Conservation (phyloP, 345 rosid species). For the Microcos paniculata region DNA sequence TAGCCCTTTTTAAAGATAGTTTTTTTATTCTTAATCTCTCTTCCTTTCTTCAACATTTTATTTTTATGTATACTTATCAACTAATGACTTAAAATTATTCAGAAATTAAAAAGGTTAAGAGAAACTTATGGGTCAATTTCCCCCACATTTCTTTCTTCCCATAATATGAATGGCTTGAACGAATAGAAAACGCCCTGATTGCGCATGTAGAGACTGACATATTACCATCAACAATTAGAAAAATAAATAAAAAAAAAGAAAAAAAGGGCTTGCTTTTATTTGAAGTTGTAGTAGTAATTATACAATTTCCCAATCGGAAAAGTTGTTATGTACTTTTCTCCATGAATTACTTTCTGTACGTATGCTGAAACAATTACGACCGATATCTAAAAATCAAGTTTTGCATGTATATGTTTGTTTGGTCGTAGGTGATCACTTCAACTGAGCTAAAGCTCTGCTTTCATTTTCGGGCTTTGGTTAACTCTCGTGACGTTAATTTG, state of each 20-base stretch:
- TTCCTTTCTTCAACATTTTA: too few relatives aligned
- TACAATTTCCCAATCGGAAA: background rate
- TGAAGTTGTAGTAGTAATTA: background rate
- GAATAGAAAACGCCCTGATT: background rate
- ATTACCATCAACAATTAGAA: background rate
- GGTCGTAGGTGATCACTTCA: background rate
- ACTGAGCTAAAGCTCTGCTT: background rate
- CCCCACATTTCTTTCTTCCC: background rate
- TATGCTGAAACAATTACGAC: background rate
- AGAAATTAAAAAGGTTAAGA: background rate
- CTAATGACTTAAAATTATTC: too few relatives aligned
- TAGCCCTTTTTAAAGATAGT: background rate
- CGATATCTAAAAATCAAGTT: too few relatives aligned
- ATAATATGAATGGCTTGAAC: background rate
- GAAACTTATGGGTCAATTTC: background rate
- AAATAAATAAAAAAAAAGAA: too few relatives aligned
- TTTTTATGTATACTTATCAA: too few relatives aligned
- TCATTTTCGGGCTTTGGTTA: background rate
- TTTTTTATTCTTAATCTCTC: background rate
- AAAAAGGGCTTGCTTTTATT: background rate
- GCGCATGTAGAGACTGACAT: conserved; percentile 3
- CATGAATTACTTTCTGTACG: background rate
- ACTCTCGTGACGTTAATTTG: background rate
- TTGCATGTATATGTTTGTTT: too few relatives aligned
- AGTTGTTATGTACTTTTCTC: background rate